phyloP scores from a whole-genome alignment of 805 yeast genomes.

The Saturnispora sekii region DNA sequence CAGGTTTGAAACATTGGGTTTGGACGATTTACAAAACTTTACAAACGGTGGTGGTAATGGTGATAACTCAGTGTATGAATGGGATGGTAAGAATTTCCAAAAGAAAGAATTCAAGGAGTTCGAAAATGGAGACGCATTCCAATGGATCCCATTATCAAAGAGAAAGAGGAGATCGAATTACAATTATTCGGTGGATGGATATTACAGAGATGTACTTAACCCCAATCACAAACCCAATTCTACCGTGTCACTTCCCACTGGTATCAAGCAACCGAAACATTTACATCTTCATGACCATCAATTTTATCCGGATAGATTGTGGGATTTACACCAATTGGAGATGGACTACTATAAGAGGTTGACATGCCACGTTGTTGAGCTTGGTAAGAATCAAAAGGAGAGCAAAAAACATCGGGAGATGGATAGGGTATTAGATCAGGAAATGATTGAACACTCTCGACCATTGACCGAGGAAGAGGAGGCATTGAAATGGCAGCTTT shows the following conservation, averaged over 20 bases:
- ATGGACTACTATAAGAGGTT: conserved; percentile 65
- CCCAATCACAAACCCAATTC: conserved; percentile 51
- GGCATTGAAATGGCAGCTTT: conserved; percentile 45
- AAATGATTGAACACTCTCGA: conserved; percentile 65
- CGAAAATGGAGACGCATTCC: conserved; percentile 38
- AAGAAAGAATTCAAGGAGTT: conserved; percentile 43
- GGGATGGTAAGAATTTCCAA: conserved; percentile 81
- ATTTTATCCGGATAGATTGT: conserved; percentile 69
- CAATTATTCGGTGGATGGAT: conserved; percentile 80
- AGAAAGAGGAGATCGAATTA: conserved; percentile 59
- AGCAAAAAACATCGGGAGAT: conserved; percentile 15
- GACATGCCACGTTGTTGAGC: conserved; percentile 53
- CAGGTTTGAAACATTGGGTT: conserved; percentile 57
- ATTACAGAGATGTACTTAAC: conserved; percentile 43
- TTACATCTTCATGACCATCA: conserved; percentile 82
- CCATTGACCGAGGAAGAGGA: conserved; percentile 81
- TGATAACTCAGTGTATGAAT: conserved; percentile 60
- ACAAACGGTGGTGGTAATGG: conserved; percentile 38
- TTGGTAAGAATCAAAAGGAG: conserved; percentile 41
- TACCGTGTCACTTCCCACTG: conserved; percentile 20
- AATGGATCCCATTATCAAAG: conserved; percentile 81
- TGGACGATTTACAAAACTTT: conserved; percentile 71
- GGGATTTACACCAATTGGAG: conserved; percentile 73
- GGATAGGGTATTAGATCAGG: conserved; percentile 42
- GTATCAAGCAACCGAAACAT: conserved; percentile 79